phyloP scores from a whole-genome alignment of 2,329 filamentous ascomycete genomes.

The Colletotrichum coccodes region DNA sequence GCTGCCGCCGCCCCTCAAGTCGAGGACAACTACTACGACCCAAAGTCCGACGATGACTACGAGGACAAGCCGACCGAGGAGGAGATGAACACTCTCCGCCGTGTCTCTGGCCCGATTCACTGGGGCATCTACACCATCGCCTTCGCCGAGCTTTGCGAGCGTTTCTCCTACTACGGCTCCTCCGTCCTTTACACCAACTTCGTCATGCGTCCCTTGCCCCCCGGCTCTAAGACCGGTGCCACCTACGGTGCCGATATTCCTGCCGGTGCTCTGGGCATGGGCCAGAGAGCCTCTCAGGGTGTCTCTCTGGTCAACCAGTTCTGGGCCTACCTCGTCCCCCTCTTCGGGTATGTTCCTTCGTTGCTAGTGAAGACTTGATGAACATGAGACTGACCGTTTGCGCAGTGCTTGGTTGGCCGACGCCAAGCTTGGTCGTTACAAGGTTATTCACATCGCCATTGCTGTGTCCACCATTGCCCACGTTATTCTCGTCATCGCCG shows the following conservation, averaged over 20 bases:
- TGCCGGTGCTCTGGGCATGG: conserved; percentile 67
- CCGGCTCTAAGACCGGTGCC: conserved; percentile 64
- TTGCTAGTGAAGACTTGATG: not conserved
- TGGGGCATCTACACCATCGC: conserved; percentile 76
- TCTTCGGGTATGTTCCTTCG: conserved; percentile 58
- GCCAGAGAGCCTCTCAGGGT: conserved; percentile 63
- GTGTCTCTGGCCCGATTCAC: conserved; percentile 72
- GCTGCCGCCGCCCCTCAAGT: conserved; percentile 32
- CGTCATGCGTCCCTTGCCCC: conserved; percentile 65
- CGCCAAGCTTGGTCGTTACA: conserved; percentile 77
- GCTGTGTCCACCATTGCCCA: conserved; percentile 73
- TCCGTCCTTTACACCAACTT: conserved; percentile 76
- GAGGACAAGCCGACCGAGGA: conserved; percentile 66
- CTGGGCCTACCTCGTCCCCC: conserved; percentile 69
- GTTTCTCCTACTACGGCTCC: conserved; percentile 82
- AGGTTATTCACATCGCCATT: conserved; percentile 77
- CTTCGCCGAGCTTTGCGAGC: conserved; percentile 79
- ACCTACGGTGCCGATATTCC: conserved; percentile 44
- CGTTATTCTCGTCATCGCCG: conserved; percentile 71
- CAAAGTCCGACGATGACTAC: conserved; percentile 41
- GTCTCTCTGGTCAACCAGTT: conserved; percentile 67
- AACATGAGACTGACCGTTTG: not conserved
- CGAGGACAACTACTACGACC: conserved; percentile 35
- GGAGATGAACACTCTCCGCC: conserved; percentile 68
- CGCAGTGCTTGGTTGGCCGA: conserved; percentile 69